Evolutionary conservation across 345 rosid genomes (phyloP), one percentile per base, ranked within the genome.

Genomic region (Rhizophora mangle): DNA sequence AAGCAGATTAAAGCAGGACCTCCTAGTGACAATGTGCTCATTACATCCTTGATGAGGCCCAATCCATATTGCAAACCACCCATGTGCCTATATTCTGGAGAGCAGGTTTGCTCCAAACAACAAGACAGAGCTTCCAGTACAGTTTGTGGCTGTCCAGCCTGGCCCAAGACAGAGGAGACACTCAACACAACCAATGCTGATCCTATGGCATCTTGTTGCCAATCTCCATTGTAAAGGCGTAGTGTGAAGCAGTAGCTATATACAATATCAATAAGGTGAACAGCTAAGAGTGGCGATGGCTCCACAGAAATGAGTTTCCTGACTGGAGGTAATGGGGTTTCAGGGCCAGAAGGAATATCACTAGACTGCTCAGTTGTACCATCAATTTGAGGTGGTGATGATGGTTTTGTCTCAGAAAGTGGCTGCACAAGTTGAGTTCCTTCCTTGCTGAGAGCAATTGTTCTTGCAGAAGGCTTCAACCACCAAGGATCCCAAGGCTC

Each of bases 401-500:
- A 62, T 34, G 72, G 49, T 49, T 71, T 82, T 43, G 67, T 71
- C 32, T 72, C 47, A 21, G 51, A 73, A 62, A 88, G 60, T 34
- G 87, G 78, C 62, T 86, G 96, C 60, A 92, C 77, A 13, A 92
- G 88, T 46, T 68, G 83, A 57, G 86, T 80, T 68, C 98, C 99
- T 34, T 81, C 83, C 62, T 69, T 72, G 60, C 96, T 81, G 32
- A 88, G 88, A 62, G 80, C 72, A 64, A 92, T 82, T 62, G 76
- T 74, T 73, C 80, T 72, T 37, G 96, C 96, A 63, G 88, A 84
- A 82, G 87, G 85, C 51, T 72, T 82, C 68, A 88, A 71, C 99
- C 99, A 95, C 98, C 99, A 95, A 52, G 99, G 99, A 32, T 87
- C 93, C 99, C 99, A 92, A 13, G 96, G 96, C 71, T 88, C 76